Evolutionary conservation across 768 basidiomycete species (phyloP), one percentile per base, ranked within the genome.

Genomic region (Lactarius deliciosus): DNA sequence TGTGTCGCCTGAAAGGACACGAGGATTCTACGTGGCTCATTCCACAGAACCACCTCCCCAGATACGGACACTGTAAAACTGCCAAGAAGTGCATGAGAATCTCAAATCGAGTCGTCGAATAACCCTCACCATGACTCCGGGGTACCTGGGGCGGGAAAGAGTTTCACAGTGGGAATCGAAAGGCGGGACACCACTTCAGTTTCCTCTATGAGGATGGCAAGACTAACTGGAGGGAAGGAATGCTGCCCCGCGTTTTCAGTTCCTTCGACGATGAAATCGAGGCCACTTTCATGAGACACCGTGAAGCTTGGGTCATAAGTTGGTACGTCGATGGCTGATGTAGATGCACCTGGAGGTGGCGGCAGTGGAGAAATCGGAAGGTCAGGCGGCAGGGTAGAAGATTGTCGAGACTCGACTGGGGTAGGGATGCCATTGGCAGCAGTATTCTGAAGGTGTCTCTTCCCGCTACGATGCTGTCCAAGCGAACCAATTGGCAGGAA

Each of bases 241-340:
- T 13, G 40, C 5, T 3, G 6, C 7, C 18, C 15, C 6, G 61
- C 8, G 4, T 1, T 34, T 45, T 50, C 50, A 6, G n/a, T 38
- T 36, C 57, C 66, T 20, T 45, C 53, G 7, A 38, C 53, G 5
- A 30, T 8, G 40, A 67, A 63, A 38, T 63, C 41, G 25, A 67
- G 50, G 36, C 66, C 66, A 60, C n/a, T n/a, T 63, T 60, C 62
- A 34, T 43, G 5, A 7, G 66, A 59, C 5, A 67, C 61, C 0
- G 25, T 38, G 41, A 67, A 20, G 20, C 57, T 32, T 22, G 62
- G 50, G 32, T 58, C 57, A 25, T 8, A 4, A 22, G 50, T 22
- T 47, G 32, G 34, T 32, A 22, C 13, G 3, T 1, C 5, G 18
- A 38, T 38, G 36, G 53, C 38, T 22, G 25, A n/a, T 55, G 34